Evolutionary conservation across 768 basidiomycete genomes (phyloP), one percentile per base, ranked within the genome.

Genomic region (Punctularia strigosozonata): DNA sequence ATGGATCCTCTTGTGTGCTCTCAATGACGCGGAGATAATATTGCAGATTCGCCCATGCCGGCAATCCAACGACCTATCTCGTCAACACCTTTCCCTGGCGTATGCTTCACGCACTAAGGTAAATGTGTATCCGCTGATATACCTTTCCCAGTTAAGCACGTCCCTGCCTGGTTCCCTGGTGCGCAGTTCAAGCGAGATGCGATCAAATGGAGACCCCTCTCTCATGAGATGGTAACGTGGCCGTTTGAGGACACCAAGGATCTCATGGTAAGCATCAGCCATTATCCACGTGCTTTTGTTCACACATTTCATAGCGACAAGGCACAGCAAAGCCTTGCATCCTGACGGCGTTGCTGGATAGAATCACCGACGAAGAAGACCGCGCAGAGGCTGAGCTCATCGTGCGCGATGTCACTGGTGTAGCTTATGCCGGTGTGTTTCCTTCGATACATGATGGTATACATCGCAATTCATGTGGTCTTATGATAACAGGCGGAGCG

Each of bases 401-500:
- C 18, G 18, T 25, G n/a, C 2, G n/a, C 10, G 8, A 39, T 21
- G 18, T 39, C 46, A 40, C 18, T 39, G 40, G 24, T 46, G 43
- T 12, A 14, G 32, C 24, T 37, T 23, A 47, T 32, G 19, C 23
- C 18, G 34, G 42, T 47, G 35, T 4, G 31, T n/a, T 35, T 6
- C 12, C 30, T 3, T 18, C 5, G 13, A 8, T 37, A 13, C 14
- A 54, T 51, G 7, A 33, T 43, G 17, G 53, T 47, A 50, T 17
- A 50, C 54, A 25, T 52, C 60, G 22, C 40, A 52, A 24, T 43
- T 61, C 33, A 57, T 46, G 41, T 58, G 55, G 56, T 14, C 35
- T 52, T 3, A 41, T 61, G 13, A 62, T 58, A 39, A 43, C 55
- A 24, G 64, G 57, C n/a, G 64, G 62, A 12, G 58, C 59, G 22